Conservation (phyloP, 2,329 filamentous ascomycete genomes). For the Aspergillus sp. region DNA sequence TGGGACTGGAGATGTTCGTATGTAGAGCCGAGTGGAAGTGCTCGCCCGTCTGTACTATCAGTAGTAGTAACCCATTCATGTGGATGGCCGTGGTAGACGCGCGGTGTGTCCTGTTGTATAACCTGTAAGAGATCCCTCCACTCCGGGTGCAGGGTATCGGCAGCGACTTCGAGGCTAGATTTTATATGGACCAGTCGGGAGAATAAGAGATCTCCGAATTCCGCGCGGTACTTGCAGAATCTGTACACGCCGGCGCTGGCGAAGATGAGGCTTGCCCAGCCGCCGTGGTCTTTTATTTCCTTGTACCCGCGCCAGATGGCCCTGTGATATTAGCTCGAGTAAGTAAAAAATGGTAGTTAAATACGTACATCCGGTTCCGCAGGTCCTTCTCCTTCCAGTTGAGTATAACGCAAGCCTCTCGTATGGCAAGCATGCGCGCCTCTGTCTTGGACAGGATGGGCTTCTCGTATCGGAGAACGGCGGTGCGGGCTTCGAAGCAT, state of each 20-base stretch:
- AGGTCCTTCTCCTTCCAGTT: constrained; percentile 59
- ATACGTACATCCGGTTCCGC: constrained; percentile 43
- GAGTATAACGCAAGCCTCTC: constrained; percentile 55
- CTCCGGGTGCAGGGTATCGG: constrained; percentile 54
- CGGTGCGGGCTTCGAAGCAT: constrained; percentile 54
- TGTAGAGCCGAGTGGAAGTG: constrained; percentile 18
- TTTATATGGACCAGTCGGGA: constrained; percentile 46
- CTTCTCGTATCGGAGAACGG: constrained; percentile 40
- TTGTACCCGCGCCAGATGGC: constrained; percentile 60
- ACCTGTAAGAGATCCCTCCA: constrained; percentile 50
- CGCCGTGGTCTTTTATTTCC: constrained; percentile 58
- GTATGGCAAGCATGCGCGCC: constrained; percentile 52
- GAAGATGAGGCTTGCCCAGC: constrained; percentile 58
- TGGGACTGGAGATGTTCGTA: constrained; percentile 21
- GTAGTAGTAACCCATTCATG: constrained; percentile 27
- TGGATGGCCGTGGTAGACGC: constrained; percentile 22
- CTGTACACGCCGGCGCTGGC: constrained; percentile 59
- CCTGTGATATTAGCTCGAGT: constrained; percentile 10
- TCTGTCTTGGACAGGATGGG: constrained; percentile 47
- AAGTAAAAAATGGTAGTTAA: neutral
- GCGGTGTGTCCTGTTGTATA: constrained; percentile 18
- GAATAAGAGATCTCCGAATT: constrained; percentile 53
- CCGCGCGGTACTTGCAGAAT: constrained; percentile 60
- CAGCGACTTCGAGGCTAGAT: constrained; percentile 53
- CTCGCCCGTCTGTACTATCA: constrained; percentile 1